phyloP scores from a whole-genome alignment of 768 basidiomycete species.

The Boletus coccyginus region DNA sequence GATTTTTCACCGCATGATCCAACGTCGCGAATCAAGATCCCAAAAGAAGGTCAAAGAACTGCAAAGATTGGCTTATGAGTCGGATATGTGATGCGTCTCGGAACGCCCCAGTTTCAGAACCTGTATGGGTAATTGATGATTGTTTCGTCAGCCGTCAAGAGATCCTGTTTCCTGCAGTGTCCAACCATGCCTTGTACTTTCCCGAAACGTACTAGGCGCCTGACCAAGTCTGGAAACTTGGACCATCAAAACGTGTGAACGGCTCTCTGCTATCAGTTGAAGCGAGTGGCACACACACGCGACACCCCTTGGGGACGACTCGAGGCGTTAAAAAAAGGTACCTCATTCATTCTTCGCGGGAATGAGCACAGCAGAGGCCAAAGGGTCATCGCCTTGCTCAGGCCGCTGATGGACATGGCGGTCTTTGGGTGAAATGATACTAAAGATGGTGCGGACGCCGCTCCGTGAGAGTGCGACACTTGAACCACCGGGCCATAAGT shows the following conservation, averaged over 20 bases:
- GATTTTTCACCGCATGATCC: background rate
- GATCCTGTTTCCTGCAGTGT: background rate
- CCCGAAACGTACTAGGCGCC: background rate
- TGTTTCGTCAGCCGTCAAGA: background rate
- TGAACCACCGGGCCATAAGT: background rate
- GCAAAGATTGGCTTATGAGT: background rate
- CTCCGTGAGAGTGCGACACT: background rate
- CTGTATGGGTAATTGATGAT: background rate
- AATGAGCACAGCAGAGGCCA: background rate
- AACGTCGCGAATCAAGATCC: background rate
- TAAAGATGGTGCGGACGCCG: background rate
- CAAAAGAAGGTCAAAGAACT: background rate
- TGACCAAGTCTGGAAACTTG: background rate
- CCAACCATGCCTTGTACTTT: background rate
- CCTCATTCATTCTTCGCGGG: background rate
- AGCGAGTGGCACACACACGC: background rate
- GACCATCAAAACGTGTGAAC: constrained; percentile 2
- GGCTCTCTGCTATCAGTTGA: background rate
- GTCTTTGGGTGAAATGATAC: background rate
- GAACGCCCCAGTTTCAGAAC: background rate
- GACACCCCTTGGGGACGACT: background rate
- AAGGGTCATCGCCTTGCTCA: background rate
- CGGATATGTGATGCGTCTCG: background rate
- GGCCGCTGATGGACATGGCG: background rate
- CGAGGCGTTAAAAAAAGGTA: background rate